Percentiles rank a stretch among this genome's conserved stretches.
Evolutionary conservation across 192 early-diverging fungal species (phyloP).

Genomic region (Coemansia sp.): DNA sequence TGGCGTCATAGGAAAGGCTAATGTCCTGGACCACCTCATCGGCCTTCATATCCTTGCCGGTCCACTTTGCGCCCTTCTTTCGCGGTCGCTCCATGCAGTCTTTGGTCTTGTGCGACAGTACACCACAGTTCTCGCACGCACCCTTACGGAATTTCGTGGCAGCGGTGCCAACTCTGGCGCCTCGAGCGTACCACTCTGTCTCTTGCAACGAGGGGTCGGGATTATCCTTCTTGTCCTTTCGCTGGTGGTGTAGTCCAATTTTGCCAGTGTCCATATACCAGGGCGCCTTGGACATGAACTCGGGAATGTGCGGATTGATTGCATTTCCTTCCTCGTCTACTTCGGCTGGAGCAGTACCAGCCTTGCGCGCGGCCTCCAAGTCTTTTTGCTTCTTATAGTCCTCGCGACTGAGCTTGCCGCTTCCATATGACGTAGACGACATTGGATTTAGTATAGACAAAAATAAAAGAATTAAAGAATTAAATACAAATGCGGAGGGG

Average conservation of each 20-base stretch:
- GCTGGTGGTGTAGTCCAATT: constrained; percentile 89
- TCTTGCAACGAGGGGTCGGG: constrained; percentile 10
- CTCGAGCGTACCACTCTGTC: constrained; percentile 41
- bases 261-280: constrained; percentile 88
- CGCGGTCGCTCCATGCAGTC: constrained; percentile 95
- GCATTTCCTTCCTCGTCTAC: constrained; percentile 86
- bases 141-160: constrained; percentile 93
- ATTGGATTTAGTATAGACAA: constrained; percentile 7
- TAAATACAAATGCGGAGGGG: neutral
- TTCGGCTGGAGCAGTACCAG: constrained; percentile 86
- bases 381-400: constrained; percentile 96
- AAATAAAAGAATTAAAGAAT: neutral
- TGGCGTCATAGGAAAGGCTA: constrained; percentile 88
- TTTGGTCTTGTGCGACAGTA: constrained; percentile 90
- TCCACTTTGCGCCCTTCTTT: constrained; percentile 89
- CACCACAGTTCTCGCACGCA: constrained; percentile 98
- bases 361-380: constrained; percentile 94
- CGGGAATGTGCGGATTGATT: constrained; percentile 99
- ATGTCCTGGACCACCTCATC: constrained; percentile 85
- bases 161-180: constrained; percentile 64
- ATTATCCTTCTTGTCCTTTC: constrained; percentile 22
- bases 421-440: constrained; percentile 21
- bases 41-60: constrained; percentile 75
- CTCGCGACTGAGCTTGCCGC: constrained; percentile 84
- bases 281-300: constrained; percentile 95